Percentiles rank a stretch among this genome's conserved stretches.
Conservation (phyloP, 352 stramenopile species). For the Phytophthora podocarpi region DNA sequence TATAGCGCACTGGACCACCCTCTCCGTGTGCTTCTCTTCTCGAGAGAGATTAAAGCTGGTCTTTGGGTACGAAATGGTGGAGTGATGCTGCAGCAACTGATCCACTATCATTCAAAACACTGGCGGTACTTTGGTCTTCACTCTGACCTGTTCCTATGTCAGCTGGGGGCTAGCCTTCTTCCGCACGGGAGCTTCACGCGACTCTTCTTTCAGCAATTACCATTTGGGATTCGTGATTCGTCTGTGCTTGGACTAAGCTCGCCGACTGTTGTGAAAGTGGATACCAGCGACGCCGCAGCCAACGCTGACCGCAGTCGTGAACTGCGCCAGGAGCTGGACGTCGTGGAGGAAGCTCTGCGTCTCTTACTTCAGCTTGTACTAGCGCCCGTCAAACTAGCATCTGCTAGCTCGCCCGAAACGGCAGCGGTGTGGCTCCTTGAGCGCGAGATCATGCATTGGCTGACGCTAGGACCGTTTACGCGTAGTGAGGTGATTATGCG, state of each 20-base stretch:
- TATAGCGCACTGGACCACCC: constrained; percentile 53
- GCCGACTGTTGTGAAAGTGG: neutral
- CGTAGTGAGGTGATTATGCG: constrained; percentile 70
- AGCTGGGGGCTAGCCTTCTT: constrained; percentile 58
- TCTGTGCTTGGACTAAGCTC: constrained; percentile 26
- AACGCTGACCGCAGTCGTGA: constrained; percentile 29
- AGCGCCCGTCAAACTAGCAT: constrained; percentile 53
- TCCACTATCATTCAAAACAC: constrained; percentile 84
- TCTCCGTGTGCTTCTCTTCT: constrained; percentile 66
- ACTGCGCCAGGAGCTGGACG: constrained; percentile 49
- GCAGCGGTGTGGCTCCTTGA: constrained; percentile 54
- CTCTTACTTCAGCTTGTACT: constrained; percentile 67
- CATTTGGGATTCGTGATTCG: constrained; percentile 35
- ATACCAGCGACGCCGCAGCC: constrained; percentile 1
- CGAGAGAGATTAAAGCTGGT: constrained; percentile 72
- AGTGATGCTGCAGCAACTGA: constrained; percentile 81
- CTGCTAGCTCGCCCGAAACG: constrained; percentile 34
- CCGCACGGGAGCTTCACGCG: constrained; percentile 57
- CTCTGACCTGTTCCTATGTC: constrained; percentile 71
- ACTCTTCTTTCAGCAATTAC: constrained; percentile 63
- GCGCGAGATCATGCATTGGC: constrained; percentile 81
- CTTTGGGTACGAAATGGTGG: constrained; percentile 82
- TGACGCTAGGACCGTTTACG: constrained; percentile 69
- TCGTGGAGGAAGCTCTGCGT: constrained; percentile 70
- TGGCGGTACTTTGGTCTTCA: constrained; percentile 82